Evolutionary conservation across 2,329 filamentous ascomycete species (phyloP), one percentile per base, ranked within the genome.

Genomic region (Venturia asperata): DNA sequence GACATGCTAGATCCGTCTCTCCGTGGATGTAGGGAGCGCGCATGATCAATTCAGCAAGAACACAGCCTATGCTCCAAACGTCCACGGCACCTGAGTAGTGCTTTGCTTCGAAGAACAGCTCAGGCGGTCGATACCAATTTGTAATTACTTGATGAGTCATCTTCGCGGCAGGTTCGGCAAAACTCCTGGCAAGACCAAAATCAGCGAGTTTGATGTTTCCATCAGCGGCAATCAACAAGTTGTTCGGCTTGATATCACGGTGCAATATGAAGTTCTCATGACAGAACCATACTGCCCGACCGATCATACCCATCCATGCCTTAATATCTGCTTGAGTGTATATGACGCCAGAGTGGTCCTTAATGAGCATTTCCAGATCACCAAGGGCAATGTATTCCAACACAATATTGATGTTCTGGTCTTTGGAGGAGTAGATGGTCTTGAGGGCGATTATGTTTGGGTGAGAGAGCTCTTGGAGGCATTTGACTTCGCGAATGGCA

Each of bases 201-300:
- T 99, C 94, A 43, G 93, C 94, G 62, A 99, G 85, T 76, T 97
- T 97, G 73, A 99, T 86, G 72, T 93, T 90, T 61, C 94, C 93
- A 74, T 96, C 90, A 52, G 91, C 89, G 27, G 92, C 92, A 71
- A 99, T 96, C 67, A 99, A 83, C 77, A 97, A 80, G 79, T 99
- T 99, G 84, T 97, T 97, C 61, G 93, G 93, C 78, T 99, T 99
- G 81, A 99, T 97, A 80, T 99, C 94, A 71, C 94, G 90, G 78
- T 99, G 94, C 39, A 99, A 83, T 21, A 99, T 85, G 71, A 89
- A 93, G 75, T 94, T 95, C 74, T 92, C 90, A 77, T 99, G 94
- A 77, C 94, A 97, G 81, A 96, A 99, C 88, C 91, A 96, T 37
- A 97, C 86, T 34, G 90, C 94, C 52, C 93, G 87, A 37, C 85